phyloP scores from a whole-genome alignment of 352 stramenopile genomes.

The Plasmopara viticola region DNA sequence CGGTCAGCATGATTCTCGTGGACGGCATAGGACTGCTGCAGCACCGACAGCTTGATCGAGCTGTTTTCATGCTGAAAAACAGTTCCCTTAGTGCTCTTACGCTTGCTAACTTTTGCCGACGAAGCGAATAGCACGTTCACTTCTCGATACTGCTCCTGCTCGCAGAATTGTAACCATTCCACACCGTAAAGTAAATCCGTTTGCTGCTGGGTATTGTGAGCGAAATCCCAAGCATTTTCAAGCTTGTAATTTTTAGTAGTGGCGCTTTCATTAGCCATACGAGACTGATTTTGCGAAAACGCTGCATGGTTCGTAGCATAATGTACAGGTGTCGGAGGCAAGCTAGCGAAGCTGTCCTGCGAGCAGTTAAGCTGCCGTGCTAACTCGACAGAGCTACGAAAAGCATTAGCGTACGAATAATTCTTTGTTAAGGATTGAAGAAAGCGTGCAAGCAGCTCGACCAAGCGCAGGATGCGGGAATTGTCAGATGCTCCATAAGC shows the following conservation, averaged over 20 bases:
- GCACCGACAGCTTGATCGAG: conserved; percentile 43
- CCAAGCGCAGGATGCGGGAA: conserved; percentile 5
- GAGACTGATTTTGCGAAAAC: conserved; percentile 28
- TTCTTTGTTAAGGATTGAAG: conserved; percentile 49
- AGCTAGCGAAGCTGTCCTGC: conserved; percentile 13
- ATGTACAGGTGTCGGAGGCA: conserved; percentile 38
- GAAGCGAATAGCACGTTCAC: conserved; percentile 37
- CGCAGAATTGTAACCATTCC: conserved; percentile 66
- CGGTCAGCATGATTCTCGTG: conserved; percentile 69
- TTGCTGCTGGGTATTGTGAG: conserved; percentile 33
- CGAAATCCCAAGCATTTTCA: conserved; percentile 30
- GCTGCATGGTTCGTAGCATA: conserved; percentile 44
- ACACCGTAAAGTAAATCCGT: conserved; percentile 52
- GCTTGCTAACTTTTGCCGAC: conserved; percentile 11
- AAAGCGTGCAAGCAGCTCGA: conserved; percentile 44
- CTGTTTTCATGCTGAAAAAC: conserved; percentile 19
- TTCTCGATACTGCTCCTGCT: conserved; percentile 53
- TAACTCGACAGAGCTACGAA: conserved; percentile 17
- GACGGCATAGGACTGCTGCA: conserved; percentile 82
- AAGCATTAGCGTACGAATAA: conserved; percentile 33
- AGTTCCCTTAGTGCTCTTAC: conserved; percentile 15
- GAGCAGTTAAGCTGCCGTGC: conserved; percentile 9
- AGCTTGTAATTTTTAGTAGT: conserved; percentile 18
- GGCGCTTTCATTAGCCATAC: conserved; percentile 12
- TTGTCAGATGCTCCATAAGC: conserved; percentile 14